Percentiles rank a stretch among this genome's conserved stretches.
Evolutionary conservation across 495 filamentous ascomycete species (phyloP).

Genomic region (Copromyces sp.): DNA sequence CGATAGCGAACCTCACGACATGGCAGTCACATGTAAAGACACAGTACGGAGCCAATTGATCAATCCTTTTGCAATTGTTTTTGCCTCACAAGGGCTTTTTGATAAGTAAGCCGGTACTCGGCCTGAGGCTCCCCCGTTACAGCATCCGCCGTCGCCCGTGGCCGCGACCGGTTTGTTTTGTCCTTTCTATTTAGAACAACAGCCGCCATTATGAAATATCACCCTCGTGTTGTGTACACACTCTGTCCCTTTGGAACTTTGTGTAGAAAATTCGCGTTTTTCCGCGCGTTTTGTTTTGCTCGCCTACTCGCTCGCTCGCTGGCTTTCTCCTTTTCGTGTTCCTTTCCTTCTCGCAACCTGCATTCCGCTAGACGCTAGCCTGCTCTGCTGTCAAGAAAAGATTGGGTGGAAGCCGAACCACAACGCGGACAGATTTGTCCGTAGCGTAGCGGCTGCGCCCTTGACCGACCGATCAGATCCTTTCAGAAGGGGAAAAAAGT

Average conservation of each 20-base stretch:
- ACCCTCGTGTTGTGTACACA: background rate
- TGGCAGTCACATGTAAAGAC: background rate
- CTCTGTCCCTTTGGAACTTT: background rate
- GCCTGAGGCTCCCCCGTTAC: no score
- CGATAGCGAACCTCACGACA: no score
- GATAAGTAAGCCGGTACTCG: no score
- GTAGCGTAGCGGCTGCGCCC: background rate
- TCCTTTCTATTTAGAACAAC: background rate
- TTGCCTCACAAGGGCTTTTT: background rate
- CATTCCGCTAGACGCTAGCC: background rate
- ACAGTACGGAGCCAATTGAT: background rate
- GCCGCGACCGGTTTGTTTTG: background rate
- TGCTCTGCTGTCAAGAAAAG: background rate
- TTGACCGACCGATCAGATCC: background rate
- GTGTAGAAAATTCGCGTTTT: background rate
- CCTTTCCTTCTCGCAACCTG: background rate
- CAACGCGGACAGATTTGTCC: background rate
- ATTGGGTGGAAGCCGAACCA: background rate
- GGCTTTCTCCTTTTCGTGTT: background rate
- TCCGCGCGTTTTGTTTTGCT: background rate
- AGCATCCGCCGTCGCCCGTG: background rate
- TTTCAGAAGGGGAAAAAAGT: background rate
- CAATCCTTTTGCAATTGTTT: background rate
- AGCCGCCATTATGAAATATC: background rate
- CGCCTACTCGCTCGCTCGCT: background rate